Conservation (phyloP, 108 stramenopile genomes). For the Aurantiochytrium sp. region DNA sequence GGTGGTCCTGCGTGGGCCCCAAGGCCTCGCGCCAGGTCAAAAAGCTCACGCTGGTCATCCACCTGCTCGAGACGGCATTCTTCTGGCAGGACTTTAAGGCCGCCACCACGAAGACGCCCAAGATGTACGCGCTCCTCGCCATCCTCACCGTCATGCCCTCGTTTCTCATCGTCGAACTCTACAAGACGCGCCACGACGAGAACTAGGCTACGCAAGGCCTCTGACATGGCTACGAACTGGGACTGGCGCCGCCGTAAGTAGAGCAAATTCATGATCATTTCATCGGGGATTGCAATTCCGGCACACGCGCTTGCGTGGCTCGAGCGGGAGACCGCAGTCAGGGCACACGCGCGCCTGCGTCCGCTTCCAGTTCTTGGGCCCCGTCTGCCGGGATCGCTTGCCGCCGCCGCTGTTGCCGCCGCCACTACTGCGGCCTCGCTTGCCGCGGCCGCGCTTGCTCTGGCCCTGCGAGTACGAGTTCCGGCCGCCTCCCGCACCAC, state of each 20-base stretch:
- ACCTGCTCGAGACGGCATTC: neutral
- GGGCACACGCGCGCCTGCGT: neutral
- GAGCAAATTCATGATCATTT: neutral
- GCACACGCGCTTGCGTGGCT: neutral
- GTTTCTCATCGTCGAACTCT: neutral
- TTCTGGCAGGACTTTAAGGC: neutral
- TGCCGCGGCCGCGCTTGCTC: neutral
- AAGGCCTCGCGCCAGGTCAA: neutral
- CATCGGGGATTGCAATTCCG: neutral
- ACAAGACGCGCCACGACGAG: neutral
- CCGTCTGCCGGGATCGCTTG: neutral
- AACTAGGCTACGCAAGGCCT: neutral
- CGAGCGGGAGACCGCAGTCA: neutral
- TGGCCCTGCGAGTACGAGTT: no score
- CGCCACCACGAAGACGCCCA: neutral
- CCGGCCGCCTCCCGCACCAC: no score
- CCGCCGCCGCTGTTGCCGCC: neutral
- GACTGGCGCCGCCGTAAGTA: neutral
- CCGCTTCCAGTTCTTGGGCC: neutral
- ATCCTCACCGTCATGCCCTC: neutral
- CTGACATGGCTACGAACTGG: neutral
- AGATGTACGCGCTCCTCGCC: neutral
- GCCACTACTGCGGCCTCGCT: neutral
- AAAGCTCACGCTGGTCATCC: neutral
- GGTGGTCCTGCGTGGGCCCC: neutral